Percentiles rank a stretch among this genome's conserved stretches.
Evolutionary conservation across 2,329 filamentous ascomycete species (phyloP).

Genomic region (Stachybotrys elegans): DNA sequence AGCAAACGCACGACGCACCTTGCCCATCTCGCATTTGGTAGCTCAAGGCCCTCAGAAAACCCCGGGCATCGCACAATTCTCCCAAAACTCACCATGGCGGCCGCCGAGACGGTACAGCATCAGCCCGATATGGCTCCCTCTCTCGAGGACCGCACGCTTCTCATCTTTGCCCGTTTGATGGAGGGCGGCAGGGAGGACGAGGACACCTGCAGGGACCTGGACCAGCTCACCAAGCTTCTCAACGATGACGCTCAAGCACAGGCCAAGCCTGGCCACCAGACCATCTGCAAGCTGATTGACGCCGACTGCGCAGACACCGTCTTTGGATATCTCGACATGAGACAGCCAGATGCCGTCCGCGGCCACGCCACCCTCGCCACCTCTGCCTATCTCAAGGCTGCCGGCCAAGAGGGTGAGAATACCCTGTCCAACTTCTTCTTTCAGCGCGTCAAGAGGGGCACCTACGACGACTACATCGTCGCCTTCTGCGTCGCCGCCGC

Average conservation of each 20-base stretch:
- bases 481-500: constrained; percentile 90
- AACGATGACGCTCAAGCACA: constrained; percentile 47
- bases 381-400: constrained; percentile 77
- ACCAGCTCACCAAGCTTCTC: constrained; percentile 54
- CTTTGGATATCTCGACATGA: constrained; percentile 79
- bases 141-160: constrained; percentile 61
- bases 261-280: constrained; percentile 34
- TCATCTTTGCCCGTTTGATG: constrained; percentile 84
- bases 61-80: too few relatives aligned
- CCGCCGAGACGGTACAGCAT: constrained; percentile 4
- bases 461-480: constrained; percentile 82
- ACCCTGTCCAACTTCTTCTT: constrained; percentile 72
- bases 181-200: constrained; percentile 82
- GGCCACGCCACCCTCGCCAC: constrained; percentile 78
- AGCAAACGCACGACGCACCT: too few relatives aligned
- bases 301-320: constrained; percentile 77
- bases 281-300: constrained; percentile 61
- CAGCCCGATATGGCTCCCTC: constrained; percentile 25
- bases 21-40: too few relatives aligned
- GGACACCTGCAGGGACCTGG: constrained; percentile 57
- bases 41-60: too few relatives aligned
- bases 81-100: neutral
- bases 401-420: constrained; percentile 64
- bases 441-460: constrained; percentile 63
- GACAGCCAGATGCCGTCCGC: constrained; percentile 66